Base-by-base conservation (phyloP, 345 rosid species). In the Camelina neglecta region DNA sequence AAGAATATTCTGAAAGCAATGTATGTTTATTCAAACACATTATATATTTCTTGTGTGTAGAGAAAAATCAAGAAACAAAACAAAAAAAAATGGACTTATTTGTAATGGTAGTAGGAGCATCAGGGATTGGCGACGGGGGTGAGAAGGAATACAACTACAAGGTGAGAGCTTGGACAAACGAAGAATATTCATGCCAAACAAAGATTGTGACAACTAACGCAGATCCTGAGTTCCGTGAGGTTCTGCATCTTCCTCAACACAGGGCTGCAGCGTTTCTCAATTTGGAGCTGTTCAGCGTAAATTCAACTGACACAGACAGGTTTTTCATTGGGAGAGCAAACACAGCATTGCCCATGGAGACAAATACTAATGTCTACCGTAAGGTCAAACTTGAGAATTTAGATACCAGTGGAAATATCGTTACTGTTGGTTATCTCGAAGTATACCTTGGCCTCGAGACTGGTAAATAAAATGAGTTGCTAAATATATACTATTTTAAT, bases 111-210 rank as follows among this genome's bases (percentile, higher is more conserved):
- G 55, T 16, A 1, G 29, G 69, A 16, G 68, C 55, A 64, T 45
- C 41, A 64, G 69, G 69, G 10, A 64, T 64, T 44, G 68, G 68
- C 54, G 68, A 45, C 9, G 24, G 68, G 45, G 55, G 55, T 64
- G 54, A 15, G 24, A 26, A n/a, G 1, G n/a, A 45, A 26, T 39
- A 63, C 24, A 64, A 45, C 23, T 45, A 45, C 4, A 64, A 64
- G 23, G 54, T 64, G 54, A 15, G 2, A 26, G 69, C 69, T 47
- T 65, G 69, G 42, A 65, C 69, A 26, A 47, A 64, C 69, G 26
- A 45, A 63, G 12, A 64, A n/a, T 55, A 26, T 45, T 24, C 15
- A 16, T 13, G 33, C 5, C 10, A 45, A 64, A 64, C 69, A 45
- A 64, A 45, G 41, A 9, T 44, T 15, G 67, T 63, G 24, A 45